phyloP scores from a whole-genome alignment of 2,329 filamentous ascomycete species.

The Cryphonectria naterciae region DNA sequence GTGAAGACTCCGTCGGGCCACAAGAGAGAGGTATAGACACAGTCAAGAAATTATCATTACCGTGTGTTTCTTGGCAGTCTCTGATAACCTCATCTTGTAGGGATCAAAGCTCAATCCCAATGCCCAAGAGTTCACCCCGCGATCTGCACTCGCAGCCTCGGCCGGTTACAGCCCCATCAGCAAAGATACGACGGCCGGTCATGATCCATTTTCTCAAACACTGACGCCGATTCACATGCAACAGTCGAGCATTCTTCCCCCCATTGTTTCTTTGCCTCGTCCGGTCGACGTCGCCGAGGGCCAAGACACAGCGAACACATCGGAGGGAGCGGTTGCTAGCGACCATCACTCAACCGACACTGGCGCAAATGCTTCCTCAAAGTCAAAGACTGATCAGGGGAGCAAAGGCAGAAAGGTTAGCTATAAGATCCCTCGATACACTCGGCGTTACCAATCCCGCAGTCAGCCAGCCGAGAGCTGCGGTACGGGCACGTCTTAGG shows the following conservation, averaged over 20 bases:
- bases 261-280: slow-evolving; percentile 23
- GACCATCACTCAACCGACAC: slow-evolving; percentile 2
- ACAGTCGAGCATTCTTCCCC: background rate
- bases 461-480: slow-evolving; percentile 45
- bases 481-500: slow-evolving; percentile 4
- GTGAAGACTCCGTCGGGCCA: slow-evolving; percentile 42
- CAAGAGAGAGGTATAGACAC: slow-evolving; percentile 55
- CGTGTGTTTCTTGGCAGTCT: slow-evolving; percentile 46
- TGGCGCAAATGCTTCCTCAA: slow-evolving; percentile 4
- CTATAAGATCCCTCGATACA: slow-evolving; percentile 40
- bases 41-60: slow-evolving; percentile 42
- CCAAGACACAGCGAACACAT: slow-evolving; percentile 11
- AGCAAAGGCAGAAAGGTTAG: slow-evolving; percentile 31
- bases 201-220: slow-evolving; percentile 27
- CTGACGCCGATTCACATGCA: slow-evolving; percentile 18
- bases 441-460: slow-evolving; percentile 51
- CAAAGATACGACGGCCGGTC: slow-evolving; percentile 31
- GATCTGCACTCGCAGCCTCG: slow-evolving; percentile 36
- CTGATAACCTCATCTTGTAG: slow-evolving; percentile 48
- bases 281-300: background rate
- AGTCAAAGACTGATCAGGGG: slow-evolving; percentile 28
- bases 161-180: slow-evolving; percentile 29
- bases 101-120: slow-evolving; percentile 59
- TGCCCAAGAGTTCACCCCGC: slow-evolving; percentile 60
- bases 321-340: slow-evolving; percentile 7